Base-by-base conservation (phyloP, 1,139 yeast genomes). In the Geotrichum candidum region DNA sequence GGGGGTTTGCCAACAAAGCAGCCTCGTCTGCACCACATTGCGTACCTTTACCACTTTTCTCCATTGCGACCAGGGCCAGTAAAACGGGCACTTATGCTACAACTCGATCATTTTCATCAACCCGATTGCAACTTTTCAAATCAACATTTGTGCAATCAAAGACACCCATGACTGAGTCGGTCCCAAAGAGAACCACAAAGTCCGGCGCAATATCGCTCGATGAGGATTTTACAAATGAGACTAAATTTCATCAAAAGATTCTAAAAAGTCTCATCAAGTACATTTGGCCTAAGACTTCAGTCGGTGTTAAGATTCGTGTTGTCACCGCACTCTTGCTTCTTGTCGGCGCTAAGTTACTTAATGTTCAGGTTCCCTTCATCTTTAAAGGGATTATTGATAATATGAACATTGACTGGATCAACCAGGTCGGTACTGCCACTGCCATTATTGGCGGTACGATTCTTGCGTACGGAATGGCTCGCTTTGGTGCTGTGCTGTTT, bases 341-440 rank as follows among this genome's bases (percentile, higher is more conserved):
- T 65, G 82, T 95, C 6, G 85, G 85, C 0, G 88, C 97, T 35
- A 94, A 94, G 73, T 71, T 94, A 7, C 78, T 94, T 55, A 95
- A 92, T 72, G 97, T 94, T 5, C 96, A 94, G 73, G 99, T 94
- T 3, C 99, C 99, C 0, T 92, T 94, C 70, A 90, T 84, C 74
- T 94, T 94, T 80, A 95, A 94, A 71, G 82, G 83, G 54, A 92
- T 91, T 59, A 86, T 94, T 56, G 99, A 94, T 76, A 84, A 85
- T 18, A 92, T 94, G 98, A 94, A 94, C 71, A 82, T 92, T 23
- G 96, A 91, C 69, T 90, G 97, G 96, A 77, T 83, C 2, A 74
- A 78, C 9, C 81, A 84, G 38, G 80, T 87, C 1, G 90, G 90
- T 0, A 79, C 85, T 0, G 78, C 84, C 0, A 72, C 75, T 5